These are phyloP conservation scores for Annulohypoxylon truncatum DNA, from an alignment of 2,329 filamentous ascomycete species.

Conservation along the genomic window DNA sequence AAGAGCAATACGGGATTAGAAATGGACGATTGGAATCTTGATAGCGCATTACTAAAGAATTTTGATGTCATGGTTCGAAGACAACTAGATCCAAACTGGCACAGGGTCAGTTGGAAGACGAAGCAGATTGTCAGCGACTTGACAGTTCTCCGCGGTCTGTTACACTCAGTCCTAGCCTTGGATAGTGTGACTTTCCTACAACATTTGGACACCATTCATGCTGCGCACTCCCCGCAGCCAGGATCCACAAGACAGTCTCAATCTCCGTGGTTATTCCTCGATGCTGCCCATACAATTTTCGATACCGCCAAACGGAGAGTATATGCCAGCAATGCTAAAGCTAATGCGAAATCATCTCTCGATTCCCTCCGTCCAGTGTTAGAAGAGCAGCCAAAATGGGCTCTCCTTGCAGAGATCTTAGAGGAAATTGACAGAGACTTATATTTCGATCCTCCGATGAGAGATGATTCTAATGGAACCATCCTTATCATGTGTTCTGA, in stretches of 20 bases:
- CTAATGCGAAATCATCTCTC: constrained; percentile 60
- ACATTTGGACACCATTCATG: constrained; percentile 93
- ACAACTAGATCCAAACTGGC: constrained; percentile 96
- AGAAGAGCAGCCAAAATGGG: constrained; percentile 96
- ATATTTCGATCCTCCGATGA: constrained; percentile 81
- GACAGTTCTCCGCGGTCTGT: constrained; percentile 81
- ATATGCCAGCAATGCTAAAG: constrained; percentile 76
- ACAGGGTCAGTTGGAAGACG: constrained; percentile 93
- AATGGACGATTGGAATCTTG: constrained; percentile 96
- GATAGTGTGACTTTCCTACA: constrained; percentile 93
- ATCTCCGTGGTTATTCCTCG: constrained; percentile 95
- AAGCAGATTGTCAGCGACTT: constrained; percentile 94
- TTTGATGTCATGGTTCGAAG: constrained; percentile 90
- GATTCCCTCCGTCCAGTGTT: constrained; percentile 81
- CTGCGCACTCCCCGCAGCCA: constrained; percentile 87
- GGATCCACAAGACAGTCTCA: constrained; percentile 89
- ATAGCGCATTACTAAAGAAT: constrained; percentile 90
- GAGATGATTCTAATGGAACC: constrained; percentile 89
- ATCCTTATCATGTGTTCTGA: constrained; percentile 97
- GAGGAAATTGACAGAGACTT: constrained; percentile 93
- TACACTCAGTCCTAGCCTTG: constrained; percentile 84
- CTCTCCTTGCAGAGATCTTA: constrained; percentile 85
- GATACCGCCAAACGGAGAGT: constrained; percentile 89
- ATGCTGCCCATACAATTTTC: constrained; percentile 94
- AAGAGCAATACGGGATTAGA: constrained; percentile 91